These are phyloP conservation scores for Lactuca sativa DNA, from an alignment of 129 eudicot species.

Conservation along the genomic window DNA sequence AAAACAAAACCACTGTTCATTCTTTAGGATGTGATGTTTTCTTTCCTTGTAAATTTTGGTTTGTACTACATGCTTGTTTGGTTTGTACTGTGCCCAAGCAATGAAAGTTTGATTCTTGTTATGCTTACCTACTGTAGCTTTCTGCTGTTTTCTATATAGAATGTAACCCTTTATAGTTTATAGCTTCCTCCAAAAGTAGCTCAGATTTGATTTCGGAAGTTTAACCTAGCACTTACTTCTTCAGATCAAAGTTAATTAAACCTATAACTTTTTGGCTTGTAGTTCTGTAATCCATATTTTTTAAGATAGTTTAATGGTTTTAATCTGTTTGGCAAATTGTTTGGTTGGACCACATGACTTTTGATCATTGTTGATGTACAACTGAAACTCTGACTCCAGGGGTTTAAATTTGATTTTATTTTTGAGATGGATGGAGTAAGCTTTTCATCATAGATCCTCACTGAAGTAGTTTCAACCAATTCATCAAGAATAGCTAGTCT, in stretches of 20 bases:
- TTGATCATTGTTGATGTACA: conserved; percentile 4
- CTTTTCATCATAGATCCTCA: background rate
- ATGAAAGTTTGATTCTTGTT: conserved; percentile 28
- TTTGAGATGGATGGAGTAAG: conserved; percentile 7
- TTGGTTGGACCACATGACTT: conserved; percentile 9
- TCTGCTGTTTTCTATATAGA: conserved; percentile 13
- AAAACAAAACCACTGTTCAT: conserved; percentile 11
- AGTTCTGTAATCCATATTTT: background rate
- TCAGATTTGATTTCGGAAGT: conserved; percentile 17
- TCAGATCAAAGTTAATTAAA: background rate
- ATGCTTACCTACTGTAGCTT: conserved; percentile 14
- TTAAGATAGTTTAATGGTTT: background rate
- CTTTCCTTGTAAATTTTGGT: conserved; percentile 3
- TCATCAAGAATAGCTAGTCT: conserved; percentile 2
- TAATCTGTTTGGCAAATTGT: background rate
- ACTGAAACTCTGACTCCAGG: conserved; percentile 5
- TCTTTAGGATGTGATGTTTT: conserved; percentile 12
- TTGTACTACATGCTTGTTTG: conserved; percentile 24
- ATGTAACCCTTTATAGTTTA: background rate
- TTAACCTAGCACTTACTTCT: background rate
- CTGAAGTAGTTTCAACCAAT: background rate
- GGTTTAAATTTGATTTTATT: background rate
- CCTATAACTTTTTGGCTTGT: background rate
- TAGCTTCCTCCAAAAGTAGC: conserved; percentile 5
- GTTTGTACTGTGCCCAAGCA: conserved; percentile 21